Base-by-base conservation (phyloP, 2,329 filamentous ascomycete genomes). In the Knufia fluminis region DNA sequence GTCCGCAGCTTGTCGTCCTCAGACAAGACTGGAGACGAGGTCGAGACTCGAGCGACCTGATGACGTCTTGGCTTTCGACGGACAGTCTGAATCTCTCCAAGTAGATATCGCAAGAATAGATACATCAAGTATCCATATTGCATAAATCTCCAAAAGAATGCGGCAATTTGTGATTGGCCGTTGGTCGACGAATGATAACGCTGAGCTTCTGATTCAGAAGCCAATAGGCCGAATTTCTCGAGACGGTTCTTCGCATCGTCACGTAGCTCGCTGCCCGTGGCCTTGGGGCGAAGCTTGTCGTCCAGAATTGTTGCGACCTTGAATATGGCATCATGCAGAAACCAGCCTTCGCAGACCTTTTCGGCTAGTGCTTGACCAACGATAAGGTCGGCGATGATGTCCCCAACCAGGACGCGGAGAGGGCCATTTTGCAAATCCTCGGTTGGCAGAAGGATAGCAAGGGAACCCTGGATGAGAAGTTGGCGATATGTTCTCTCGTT, bases 401-500 rank as follows among this genome's bases (percentile, higher is more conserved):
- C 88, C 48, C 82, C 81, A 54, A 96, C 84, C 54, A 98, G 73
- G 31, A 86, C 78, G 50, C 86, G 84, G 60, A 97, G 73, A 64
- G 87, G 94, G 48, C 80, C 80, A 64, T 95, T 97, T 61, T 91
- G 82, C 33, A 97, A 73, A 64, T 97, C 91, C 61, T 97, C 91
- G 14, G 89, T 92, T 8, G 92, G 92, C 17, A 98, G 75, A 14
- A 98, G 76, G 46, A 95, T 75, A 20, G 87, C 83, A 54, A 98
- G 72, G 32, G 89, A 75, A 24, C 84, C 86, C 62, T 90, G 82
- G 14, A 90, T 83, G n/a, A 97, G 74, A 50, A 97, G 72, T 62
- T 94, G 87, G 59, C 91, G 85, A 72, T 96, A 97, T 40, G 80
- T 75, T 22, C 76, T 75, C 70, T 97, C 92, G 61, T 89, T 91